Conservation (phyloP, 306 rosid species). For the Ormosia semicastrata region DNA sequence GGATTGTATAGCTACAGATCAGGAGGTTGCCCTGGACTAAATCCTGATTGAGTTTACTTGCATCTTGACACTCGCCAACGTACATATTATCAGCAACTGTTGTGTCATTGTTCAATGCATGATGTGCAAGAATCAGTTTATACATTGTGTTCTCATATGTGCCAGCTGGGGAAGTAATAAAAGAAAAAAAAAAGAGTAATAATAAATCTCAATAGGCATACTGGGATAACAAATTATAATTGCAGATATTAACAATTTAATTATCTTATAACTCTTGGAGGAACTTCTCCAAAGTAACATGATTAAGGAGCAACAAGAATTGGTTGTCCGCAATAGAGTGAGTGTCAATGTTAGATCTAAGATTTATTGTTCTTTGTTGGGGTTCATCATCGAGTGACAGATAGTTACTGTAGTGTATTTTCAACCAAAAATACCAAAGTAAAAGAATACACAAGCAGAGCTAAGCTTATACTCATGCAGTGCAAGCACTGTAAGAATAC, state of each 20-base stretch:
- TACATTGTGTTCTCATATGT: constrained; percentile 53
- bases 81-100: constrained; percentile 58
- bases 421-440: neutral
- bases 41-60: constrained; percentile 55
- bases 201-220: neutral
- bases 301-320: neutral
- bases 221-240: constrained; percentile 4
- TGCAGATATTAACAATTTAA: constrained; percentile 1
- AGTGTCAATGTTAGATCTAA: neutral
- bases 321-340: neutral
- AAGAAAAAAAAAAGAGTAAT: constrained; percentile 14
- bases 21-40: constrained; percentile 72
- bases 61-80: constrained; percentile 87
- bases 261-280: neutral
- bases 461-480: neutral
- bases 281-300: neutral
- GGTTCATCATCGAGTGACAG: neutral
- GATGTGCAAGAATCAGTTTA: constrained; percentile 68
- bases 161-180: constrained; percentile 55
- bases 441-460: neutral
- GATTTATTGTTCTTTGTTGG: neutral
- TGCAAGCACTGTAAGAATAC: neutral
- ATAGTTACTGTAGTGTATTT: neutral
- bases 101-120: constrained; percentile 67
- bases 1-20: constrained; percentile 86